These are phyloP conservation scores for Stephania cephalantha DNA, from an alignment of 164 flowering plant species.

Conservation along the genomic window DNA sequence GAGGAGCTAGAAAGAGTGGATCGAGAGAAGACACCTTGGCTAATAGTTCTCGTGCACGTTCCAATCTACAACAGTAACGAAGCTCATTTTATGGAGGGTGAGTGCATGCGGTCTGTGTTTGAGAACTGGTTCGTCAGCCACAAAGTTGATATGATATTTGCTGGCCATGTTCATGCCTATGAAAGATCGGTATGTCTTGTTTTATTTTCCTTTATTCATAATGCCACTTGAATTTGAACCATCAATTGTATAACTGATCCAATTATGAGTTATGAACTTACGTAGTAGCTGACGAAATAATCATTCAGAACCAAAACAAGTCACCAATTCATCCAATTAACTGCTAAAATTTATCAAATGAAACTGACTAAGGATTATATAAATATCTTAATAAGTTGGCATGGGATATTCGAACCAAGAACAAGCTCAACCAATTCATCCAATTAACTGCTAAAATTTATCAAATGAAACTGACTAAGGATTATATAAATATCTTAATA, in stretches of 20 bases:
- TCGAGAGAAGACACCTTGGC: slow-evolving; percentile 94
- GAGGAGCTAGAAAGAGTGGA: slow-evolving; percentile 65
- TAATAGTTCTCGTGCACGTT: slow-evolving; percentile 86
- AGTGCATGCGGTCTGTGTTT: slow-evolving; percentile 72
- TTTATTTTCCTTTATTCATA: background rate
- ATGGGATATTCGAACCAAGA: too few species aligned
- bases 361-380: background rate
- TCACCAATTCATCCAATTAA: background rate
- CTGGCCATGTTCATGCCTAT: slow-evolving; percentile 98
- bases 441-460: background rate
- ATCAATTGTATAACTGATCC: background rate
- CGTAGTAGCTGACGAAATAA: background rate
- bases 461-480: background rate
- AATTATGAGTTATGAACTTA: background rate
- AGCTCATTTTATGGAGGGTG: slow-evolving; percentile 95
- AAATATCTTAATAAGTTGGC: background rate
- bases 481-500: background rate
- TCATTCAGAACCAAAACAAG: background rate
- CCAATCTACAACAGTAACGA: slow-evolving; percentile 82
- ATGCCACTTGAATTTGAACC: background rate
- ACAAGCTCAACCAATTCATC: too few species aligned
- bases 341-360: background rate
- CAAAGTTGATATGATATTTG: slow-evolving; percentile 83
- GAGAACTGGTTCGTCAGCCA: slow-evolving; percentile 65
- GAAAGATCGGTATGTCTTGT: slow-evolving; percentile 77